Base-by-base conservation (phyloP, 2,329 filamentous ascomycete genomes). In the Fusarium sambucinum region DNA sequence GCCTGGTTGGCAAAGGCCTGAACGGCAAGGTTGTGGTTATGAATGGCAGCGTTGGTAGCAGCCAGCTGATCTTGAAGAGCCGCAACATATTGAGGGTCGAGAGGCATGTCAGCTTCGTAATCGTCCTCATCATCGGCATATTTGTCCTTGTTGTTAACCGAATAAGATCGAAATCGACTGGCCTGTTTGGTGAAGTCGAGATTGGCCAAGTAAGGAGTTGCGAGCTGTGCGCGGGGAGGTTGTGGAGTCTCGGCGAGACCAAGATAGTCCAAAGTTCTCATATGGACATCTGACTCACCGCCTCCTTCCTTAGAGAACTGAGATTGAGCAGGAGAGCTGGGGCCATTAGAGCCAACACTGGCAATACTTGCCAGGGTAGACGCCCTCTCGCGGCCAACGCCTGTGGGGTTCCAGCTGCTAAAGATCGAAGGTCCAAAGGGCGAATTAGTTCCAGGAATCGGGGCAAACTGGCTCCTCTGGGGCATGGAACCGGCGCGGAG, bases 71-170 rank as follows among this genome's bases (percentile, higher is more conserved):
- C 86, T 68, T 90, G 87, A 35, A 90, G 80, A 50, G 85, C 82
- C 27, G 87, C 88, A 58, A 90, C 86, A 63, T 88, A 88, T 53
- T 88, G 84, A 63, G 76, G 84, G 61, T 89, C 86, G 44, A 87
- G 80, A 21, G 80, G 80, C 55, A 87, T 76, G 59, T 81, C 85
- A 21, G 77, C 74, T 37, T 86, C 89, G 63, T 92, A 93, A 63
- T 94, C 91, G 27, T 94, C 91, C 53, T 96, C 94, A 46, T 93
- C 91, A 73, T 96, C 93, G 4, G 92, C 94, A 74, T 98, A 98
- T 78, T 96, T 96, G 78, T 98, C 95, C 80, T 97, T 97, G 57
- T 97, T 96, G 79, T 99, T 99, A 69, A 99, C 96, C 1, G 96
- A 99, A 79, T 97, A 98, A 3, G 96, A 99, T 46, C 96, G 90